Base-by-base conservation (phyloP, 495 filamentous ascomycete genomes). In the Platismatia glauca region DNA sequence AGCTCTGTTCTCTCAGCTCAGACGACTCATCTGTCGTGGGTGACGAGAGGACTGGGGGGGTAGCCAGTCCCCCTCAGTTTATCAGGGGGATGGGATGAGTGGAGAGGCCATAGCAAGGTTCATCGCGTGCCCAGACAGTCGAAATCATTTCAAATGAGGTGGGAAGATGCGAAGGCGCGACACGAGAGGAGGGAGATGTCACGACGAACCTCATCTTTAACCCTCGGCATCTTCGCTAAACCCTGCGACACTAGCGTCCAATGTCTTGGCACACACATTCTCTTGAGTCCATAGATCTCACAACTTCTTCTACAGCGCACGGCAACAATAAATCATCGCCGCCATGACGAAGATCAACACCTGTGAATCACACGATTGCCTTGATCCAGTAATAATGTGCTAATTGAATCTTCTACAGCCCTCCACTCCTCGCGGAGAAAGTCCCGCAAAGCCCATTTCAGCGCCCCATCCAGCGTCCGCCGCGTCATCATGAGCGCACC, bases 381-480 rank as follows among this genome's bases (percentile, higher is more conserved):
- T 33, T 38, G 37, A 6, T 6, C 0, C 18, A 2, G 35, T 29
- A 22, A 4, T 18, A 20, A 2, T 20, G 7, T 34, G 35, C 59
- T 61, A 8, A 61, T 50, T n/a, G 27, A 22, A 34, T 4, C 34
- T 69, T 44, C 12, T 18, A 31, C 24, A 89, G 88, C 77, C 58
- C 73, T 91, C 74, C 78, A 84, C 78, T 90, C 88, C 77, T 95
- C 90, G 72, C 87, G 94, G 79, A 84, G 92, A 77, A 99, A 99
- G 88, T 90, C 89, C 76, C 89, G 94, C 79, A 95, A 95, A 84
- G 90, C 89, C 68, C 93, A 99, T 83, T 97, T 95, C 86, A 77
- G 77, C 66, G 94, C 94, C 65, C 91, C 91, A 57, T 95, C 90
- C 74, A 88, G 86, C 79, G 84, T 89, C 72, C 92, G 95, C 76